Base-by-base conservation (phyloP, 2,329 filamentous ascomycete species). In the Cladosporium sp. region DNA sequence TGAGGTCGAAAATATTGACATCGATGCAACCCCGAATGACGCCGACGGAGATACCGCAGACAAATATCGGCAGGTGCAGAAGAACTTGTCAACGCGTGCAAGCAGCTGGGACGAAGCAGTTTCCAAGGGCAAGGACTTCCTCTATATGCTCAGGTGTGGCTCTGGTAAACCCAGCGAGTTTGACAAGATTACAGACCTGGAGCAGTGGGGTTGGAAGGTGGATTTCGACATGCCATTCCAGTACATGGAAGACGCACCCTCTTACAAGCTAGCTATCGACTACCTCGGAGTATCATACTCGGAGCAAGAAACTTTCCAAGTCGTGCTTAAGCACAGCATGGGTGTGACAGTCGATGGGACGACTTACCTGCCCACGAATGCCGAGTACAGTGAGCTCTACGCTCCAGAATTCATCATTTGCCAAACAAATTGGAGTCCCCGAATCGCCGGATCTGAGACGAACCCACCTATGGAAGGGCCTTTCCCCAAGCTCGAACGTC, bases 141-240 rank as follows among this genome's bases (percentile, higher is more conserved):
- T 55, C 7, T 4, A 45, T 3, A 55, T 55, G 52, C 52, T 55
- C n/a, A 20, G 5, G 10, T 55, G 52, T 13, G 52, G 40, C 5
- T 19, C 32, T 19, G 52, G 52, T 8, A 25, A 28, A 6, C 20
- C 32, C 4, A 55, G 52, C 10, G 4, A 12, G 12, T 47, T 45
- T 15, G 25, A 3, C 9, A 47, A 40, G 9, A 25, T 28, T 32
- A 4, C 37, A 10, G 40, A 37, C 15, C 19, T 55, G 17, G 15
- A 44, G 39, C 17, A 17, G 3, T 55, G 52, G 52, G 52, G 52
- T 12, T 55, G 52, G 52, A 7, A n/a, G 12, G 15, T 52, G 8
- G 12, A 10, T 22, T 35, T 7, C 32, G 47, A 10, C 13, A 15
- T 20, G 7, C n/a, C 19, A 8, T 2, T 8, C 20, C 13, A 8